Conservation (phyloP, 805 yeast genomes). For the Saccharomycopsis sp. region DNA sequence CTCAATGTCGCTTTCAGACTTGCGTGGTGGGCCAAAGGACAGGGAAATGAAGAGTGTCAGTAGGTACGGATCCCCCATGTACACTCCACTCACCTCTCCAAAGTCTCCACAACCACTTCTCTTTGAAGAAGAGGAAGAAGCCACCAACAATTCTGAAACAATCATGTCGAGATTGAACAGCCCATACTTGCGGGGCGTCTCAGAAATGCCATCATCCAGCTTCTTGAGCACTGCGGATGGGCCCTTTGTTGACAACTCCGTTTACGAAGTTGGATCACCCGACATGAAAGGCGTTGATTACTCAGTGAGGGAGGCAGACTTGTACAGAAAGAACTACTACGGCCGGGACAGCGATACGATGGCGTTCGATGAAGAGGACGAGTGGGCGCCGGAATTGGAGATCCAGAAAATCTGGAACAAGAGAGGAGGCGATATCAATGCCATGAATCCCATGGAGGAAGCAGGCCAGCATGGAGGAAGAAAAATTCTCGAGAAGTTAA, state of each 20-base stretch:
- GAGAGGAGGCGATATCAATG: constrained; percentile 28
- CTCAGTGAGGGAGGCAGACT: constrained; percentile 53
- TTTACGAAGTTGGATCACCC: no score
- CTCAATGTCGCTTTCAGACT: no score
- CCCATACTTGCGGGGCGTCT: no score
- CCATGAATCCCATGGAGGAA: constrained; percentile 17
- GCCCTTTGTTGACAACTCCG: neutral
- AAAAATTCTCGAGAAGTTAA: constrained; percentile 1
- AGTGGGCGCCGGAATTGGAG: constrained; percentile 40
- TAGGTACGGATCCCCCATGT: neutral
- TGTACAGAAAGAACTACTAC: constrained; percentile 25
- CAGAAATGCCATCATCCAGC: neutral
- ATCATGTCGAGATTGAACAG: neutral
- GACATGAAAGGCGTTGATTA: constrained; percentile 34
- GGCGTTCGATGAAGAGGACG: constrained; percentile 32
- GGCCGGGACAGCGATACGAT: neutral
- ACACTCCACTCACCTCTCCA: neutral
- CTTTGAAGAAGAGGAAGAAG: no score
- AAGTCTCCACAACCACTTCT: no score
- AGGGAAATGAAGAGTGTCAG: no score
- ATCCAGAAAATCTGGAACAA: constrained; percentile 44
- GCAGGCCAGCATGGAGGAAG: neutral
- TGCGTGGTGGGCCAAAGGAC: no score
- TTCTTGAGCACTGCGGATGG: no score
- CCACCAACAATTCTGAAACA: no score